phyloP scores from a whole-genome alignment of 2,329 filamentous ascomycete genomes.

The Paramyrothecium roridum region DNA sequence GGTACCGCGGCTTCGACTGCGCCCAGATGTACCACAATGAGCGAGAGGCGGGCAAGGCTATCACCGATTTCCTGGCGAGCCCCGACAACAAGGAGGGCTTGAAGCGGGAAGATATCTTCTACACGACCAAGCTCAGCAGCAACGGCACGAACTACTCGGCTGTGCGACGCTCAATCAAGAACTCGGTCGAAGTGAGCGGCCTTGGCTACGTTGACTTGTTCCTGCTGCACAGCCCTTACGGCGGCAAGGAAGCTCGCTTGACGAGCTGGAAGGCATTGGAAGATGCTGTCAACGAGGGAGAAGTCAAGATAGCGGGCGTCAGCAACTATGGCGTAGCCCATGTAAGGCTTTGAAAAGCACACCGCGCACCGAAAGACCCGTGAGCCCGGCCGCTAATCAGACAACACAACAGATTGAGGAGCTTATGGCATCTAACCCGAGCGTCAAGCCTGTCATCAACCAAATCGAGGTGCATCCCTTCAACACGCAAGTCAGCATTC shows the following conservation, averaged over 20 bases:
- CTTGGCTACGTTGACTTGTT: slow-evolving; percentile 78
- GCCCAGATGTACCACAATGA: slow-evolving; percentile 67
- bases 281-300: slow-evolving; percentile 70
- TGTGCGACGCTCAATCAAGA: slow-evolving; percentile 63
- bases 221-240: slow-evolving; percentile 75
- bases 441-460: slow-evolving; percentile 66
- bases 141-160: slow-evolving; percentile 63
- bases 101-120: slow-evolving; percentile 69
- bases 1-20: slow-evolving; percentile 49
- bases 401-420: slow-evolving; percentile 56
- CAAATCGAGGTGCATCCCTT: slow-evolving; percentile 83
- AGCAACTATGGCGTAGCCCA: slow-evolving; percentile 77
- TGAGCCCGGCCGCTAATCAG: background rate
- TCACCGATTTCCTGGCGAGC: slow-evolving; percentile 52
- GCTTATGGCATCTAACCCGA: slow-evolving; percentile 59
- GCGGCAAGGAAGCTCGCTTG: slow-evolving; percentile 63
- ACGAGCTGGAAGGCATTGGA: slow-evolving; percentile 76
- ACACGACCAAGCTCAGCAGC: slow-evolving; percentile 73
- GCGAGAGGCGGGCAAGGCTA: slow-evolving; percentile 63
- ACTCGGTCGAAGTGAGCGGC: slow-evolving; percentile 61
- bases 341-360: slow-evolving; percentile 37
- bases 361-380: fast-evolving
- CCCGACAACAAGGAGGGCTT: slow-evolving; percentile 46
- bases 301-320: slow-evolving; percentile 69
- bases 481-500: slow-evolving; percentile 69